phyloP scores from a whole-genome alignment of 1,284 basidiomycete genomes.

The Malassezia slooffiae region DNA sequence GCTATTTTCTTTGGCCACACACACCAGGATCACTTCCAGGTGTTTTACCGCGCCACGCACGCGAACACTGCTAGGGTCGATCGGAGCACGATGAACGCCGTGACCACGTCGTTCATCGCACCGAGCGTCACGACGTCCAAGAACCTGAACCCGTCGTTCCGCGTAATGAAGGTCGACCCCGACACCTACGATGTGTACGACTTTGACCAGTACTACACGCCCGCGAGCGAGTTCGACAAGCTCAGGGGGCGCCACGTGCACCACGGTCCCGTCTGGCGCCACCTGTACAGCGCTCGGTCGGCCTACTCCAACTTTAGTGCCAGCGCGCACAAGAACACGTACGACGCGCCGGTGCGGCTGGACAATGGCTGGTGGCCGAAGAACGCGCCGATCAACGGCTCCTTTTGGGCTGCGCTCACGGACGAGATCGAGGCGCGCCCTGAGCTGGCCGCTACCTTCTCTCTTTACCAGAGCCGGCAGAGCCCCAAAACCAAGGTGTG shows the following conservation, averaged over 20 bases:
- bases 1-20: conserved; percentile 72
- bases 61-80: conserved; percentile 51
- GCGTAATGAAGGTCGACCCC: conserved; percentile 67
- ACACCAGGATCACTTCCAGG: conserved; percentile 67
- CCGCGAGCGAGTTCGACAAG: conserved; percentile 21
- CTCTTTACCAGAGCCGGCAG: conserved; percentile 60
- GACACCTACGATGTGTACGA: conserved; percentile 46
- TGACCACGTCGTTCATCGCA: conserved; percentile 52
- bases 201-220: conserved; percentile 39
- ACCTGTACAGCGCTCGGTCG: conserved; percentile 62
- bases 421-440: conserved; percentile 54
- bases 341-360: conserved; percentile 4
- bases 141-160: conserved; percentile 67
- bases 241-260: conserved; percentile 47
- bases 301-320: conserved; percentile 54
- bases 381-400: conserved; percentile 64
- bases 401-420: conserved; percentile 70
- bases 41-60: conserved; percentile 54
- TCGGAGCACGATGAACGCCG: conserved; percentile 16
- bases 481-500: conserved; percentile 47
- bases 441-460: conserved; percentile 59
- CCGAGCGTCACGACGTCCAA: conserved; percentile 64
- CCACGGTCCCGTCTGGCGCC: conserved; percentile 57
- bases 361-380: conserved; percentile 52
- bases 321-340: conserved; percentile 2